A percentile compares a stretch with the other conserved stretches of the same genome.
Conservation (phyloP, 78 protist genomes). For the Guillardia theta region DNA sequence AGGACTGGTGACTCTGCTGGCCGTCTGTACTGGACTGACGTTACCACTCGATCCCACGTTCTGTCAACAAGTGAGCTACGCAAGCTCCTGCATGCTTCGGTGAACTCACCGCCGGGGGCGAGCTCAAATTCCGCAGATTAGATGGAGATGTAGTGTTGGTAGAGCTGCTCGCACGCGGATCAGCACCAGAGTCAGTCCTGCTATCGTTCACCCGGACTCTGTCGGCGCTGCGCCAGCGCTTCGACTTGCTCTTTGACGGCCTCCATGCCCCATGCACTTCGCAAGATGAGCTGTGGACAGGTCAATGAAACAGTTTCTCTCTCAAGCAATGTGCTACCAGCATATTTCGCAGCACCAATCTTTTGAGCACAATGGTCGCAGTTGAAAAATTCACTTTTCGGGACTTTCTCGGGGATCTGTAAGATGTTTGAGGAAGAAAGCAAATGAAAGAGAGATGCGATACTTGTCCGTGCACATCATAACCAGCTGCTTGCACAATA, state of each 20-base stretch:
- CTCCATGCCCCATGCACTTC: background rate
- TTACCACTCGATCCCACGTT: too few species aligned
- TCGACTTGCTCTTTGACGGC: background rate
- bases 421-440: background rate
- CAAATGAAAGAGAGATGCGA: background rate
- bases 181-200: too few species aligned
- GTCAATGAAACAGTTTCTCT: background rate
- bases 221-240: background rate
- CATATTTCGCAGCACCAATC: background rate
- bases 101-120: too few species aligned
- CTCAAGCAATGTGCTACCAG: background rate
- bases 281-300: background rate
- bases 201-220: too few species aligned
- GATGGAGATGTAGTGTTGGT: too few species aligned
- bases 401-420: background rate
- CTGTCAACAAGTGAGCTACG: too few species aligned
- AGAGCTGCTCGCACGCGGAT: too few species aligned
- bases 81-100: too few species aligned
- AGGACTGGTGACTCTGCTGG: too few species aligned
- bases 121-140: too few species aligned
- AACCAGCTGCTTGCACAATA: background rate
- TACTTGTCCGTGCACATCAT: slow-evolving; percentile 2
- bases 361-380: background rate
- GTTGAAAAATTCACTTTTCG: background rate
- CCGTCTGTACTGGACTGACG: too few species aligned